Base-by-base conservation (phyloP, 306 rosid genomes). In the Trichosanthes cucumerina region DNA sequence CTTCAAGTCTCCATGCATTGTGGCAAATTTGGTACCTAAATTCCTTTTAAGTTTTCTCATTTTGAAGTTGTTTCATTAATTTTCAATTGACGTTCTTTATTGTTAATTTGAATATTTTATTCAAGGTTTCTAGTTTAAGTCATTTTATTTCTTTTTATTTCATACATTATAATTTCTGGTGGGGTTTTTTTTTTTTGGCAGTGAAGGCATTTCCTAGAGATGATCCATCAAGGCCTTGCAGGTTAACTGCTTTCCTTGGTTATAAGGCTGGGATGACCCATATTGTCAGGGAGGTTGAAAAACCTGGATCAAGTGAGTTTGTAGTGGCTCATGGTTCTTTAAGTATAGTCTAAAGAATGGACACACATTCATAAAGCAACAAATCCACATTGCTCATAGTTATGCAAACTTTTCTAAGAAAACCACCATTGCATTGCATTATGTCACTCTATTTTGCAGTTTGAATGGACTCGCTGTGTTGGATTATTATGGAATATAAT, bases 221-320 rank as follows among this genome's bases (percentile, higher is more conserved):
- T 53, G 87, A 90, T 79, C 80, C 90, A 26, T 80, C 79, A 9
- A 89, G 86, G 74, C 81, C 89, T 50, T 89, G 93, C 70, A 84
- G 91, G 39, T 85, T 90, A 82, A 90, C 97, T 83, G 93, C 97
- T 64, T 92, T 92, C 78, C 34, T 89, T 70, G 97, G 97, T 9
- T 90, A 88, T 82, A 92, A 92, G 84, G 88, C 97, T 70, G 97
- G 97, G 72, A 90, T 90, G 96, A 92, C 97, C 41, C 97, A 92
- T 82, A 89, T 90, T 66, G 92, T 92, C 13, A 86, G 97, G 75
- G 97, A 92, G 50, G 97, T 90, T 1, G 97, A 92, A 81, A 92
- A 92, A 38, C 97, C 96, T 24, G 96, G 96, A 44, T 92, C 97
- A 77, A 92, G 97, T 91, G 88, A 88, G 96, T 72, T 47, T 47